A percentile compares a stretch with the other conserved stretches of the same genome.
phyloP scores from a whole-genome alignment of 257 asterid genomes.

The Jacaranda mimosifolia region DNA sequence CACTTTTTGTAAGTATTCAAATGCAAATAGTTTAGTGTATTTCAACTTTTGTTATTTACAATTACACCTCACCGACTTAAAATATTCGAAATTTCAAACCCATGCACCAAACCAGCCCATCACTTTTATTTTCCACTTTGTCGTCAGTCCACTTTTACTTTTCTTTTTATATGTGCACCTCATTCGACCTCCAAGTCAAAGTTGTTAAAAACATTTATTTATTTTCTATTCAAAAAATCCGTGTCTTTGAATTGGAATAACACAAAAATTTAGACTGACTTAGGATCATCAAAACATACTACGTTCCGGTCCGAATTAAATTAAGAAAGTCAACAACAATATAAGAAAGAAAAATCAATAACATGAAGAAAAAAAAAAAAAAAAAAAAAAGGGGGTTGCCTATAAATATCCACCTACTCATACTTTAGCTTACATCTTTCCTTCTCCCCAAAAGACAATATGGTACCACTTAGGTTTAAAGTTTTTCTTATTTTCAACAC shows the following conservation, averaged over 20 bases:
- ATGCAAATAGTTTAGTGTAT: no score
- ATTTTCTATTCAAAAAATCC: neutral
- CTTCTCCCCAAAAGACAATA: neutral
- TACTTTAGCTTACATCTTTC: neutral
- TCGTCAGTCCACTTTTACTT: no score
- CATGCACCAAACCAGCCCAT: no score
- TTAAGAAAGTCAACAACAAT: neutral
- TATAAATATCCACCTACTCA: conserved; percentile 12
- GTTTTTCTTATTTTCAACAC: conserved; percentile 25
- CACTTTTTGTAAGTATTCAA: no score
- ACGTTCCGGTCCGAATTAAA: neutral
- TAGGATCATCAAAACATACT: neutral
- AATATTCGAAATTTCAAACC: no score
- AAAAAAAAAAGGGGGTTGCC: no score
- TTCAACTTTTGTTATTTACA: no score
- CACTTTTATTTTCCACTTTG: no score
- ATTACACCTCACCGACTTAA: no score
- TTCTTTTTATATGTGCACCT: no score
- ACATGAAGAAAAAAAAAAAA: neutral
- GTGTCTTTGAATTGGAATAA: neutral
- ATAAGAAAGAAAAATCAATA: neutral
- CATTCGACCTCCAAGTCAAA: neutral
- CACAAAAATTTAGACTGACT: neutral
- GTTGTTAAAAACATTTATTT: neutral
- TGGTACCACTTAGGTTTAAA: conserved; percentile 31